Conservation (phyloP, 2,329 filamentous ascomycete genomes). For the Monosporascus sp. region DNA sequence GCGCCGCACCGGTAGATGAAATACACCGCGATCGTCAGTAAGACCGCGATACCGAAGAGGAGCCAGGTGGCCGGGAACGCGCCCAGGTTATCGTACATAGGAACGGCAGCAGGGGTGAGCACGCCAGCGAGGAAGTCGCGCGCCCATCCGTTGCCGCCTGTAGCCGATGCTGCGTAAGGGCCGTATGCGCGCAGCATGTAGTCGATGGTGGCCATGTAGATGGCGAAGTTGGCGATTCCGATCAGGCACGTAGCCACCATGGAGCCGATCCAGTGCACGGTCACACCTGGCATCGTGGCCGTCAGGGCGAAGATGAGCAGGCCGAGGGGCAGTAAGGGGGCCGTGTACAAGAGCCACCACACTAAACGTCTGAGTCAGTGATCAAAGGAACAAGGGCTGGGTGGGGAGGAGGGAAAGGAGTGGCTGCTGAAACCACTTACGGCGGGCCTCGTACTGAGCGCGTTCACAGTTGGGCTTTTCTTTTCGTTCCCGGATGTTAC, state of each 20-base stretch:
- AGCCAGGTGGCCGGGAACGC: slow-evolving; percentile 52
- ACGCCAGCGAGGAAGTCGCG: slow-evolving; percentile 70
- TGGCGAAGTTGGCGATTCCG: slow-evolving; percentile 68
- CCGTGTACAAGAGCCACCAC: slow-evolving; percentile 58
- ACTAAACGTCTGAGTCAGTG: slow-evolving; percentile 23
- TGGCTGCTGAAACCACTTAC: too few species aligned
- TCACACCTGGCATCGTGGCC: slow-evolving; percentile 47
- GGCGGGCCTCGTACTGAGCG: slow-evolving; percentile 63
- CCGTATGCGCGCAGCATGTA: slow-evolving; percentile 75
- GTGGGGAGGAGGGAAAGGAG: too few species aligned
- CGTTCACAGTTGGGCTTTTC: slow-evolving; percentile 47
- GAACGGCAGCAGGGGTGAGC: slow-evolving; percentile 61
- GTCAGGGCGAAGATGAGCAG: slow-evolving; percentile 68
- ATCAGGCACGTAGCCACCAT: slow-evolving; percentile 61
- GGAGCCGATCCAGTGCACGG: slow-evolving; percentile 62
- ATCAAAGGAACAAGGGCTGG: too few species aligned
- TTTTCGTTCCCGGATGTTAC: slow-evolving; percentile 45
- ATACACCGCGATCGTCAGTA: slow-evolving; percentile 60
- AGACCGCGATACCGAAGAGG: slow-evolving; percentile 54
- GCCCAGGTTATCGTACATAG: slow-evolving; percentile 56
- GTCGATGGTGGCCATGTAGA: slow-evolving; percentile 73
- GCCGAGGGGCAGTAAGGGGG: slow-evolving; percentile 58
- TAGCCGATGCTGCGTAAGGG: slow-evolving; percentile 67
- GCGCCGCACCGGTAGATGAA: slow-evolving; percentile 63
- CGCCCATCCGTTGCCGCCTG: slow-evolving; percentile 69